phyloP scores from a whole-genome alignment of 345 rosid genomes.

The Kernera saxatilis region DNA sequence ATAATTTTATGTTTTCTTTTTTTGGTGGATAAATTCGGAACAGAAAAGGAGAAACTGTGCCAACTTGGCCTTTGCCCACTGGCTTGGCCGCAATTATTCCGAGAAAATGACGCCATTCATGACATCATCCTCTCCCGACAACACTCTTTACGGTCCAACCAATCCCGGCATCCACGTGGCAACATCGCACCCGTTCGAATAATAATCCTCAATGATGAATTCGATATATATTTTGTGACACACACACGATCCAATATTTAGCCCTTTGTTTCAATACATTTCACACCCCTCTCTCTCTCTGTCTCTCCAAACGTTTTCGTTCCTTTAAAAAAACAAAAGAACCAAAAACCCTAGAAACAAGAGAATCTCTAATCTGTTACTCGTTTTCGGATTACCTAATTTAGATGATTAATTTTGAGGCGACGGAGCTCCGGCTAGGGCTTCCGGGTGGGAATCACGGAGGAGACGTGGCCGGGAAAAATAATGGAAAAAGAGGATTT shows the following conservation, averaged over 20 bases:
- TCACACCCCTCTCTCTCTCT: constrained; percentile 18
- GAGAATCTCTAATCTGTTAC: background rate
- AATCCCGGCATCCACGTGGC: constrained; percentile 45
- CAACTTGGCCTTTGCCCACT: constrained; percentile 41
- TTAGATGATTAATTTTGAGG: constrained; percentile 67
- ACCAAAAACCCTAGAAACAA: background rate
- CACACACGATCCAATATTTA: constrained; percentile 24
- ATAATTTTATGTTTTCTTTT: background rate
- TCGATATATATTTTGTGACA: constrained; percentile 29
- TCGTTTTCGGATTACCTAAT: background rate
- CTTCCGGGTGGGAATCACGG: constrained; percentile 45
- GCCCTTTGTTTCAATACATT: constrained; percentile 24
- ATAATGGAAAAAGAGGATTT: constrained; percentile 62
- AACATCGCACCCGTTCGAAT: constrained; percentile 37
- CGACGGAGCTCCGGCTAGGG: constrained; percentile 82
- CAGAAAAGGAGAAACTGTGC: constrained; percentile 17
- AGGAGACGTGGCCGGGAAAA: constrained; percentile 18
- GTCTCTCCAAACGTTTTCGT: background rate
- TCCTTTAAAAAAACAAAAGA: background rate
- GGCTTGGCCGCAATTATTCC: constrained; percentile 40
- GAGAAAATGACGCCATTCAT: constrained; percentile 39
- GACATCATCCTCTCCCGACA: constrained; percentile 56
- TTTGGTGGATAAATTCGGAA: background rate
- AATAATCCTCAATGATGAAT: background rate
- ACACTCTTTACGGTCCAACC: constrained; percentile 33